Evolutionary conservation across 768 basidiomycete species (phyloP), one percentile per base, ranked within the genome.

Genomic region (Mycena alexandri): DNA sequence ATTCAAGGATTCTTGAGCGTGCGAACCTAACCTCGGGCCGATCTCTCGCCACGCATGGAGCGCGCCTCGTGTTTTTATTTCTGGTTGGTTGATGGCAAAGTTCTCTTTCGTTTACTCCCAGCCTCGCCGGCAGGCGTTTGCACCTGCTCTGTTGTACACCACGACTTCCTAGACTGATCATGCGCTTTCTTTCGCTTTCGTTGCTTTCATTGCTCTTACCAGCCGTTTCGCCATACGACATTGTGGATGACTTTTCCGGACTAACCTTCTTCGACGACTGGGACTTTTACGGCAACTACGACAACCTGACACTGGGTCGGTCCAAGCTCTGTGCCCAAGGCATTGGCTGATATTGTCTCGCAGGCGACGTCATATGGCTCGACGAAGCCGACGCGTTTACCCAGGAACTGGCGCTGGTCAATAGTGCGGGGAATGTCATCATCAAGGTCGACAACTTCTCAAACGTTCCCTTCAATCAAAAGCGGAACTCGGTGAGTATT

Each of bases 391-490:
- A 79, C 50, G 85, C 75, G 5, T 75, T 77, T 25, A 71, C 78
- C 14, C 77, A 84, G 53, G 67, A 79, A 10, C 79, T 90, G 16
- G 84, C 85, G 19, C 86, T 85, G 64, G 75, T 88, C 66, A 84
- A 86, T 63, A 69, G 71, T 60, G 79, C 82, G 3, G 84, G 86
- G 21, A 83, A 84, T 55, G 86, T 84, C 21, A 84, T 91, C 68
- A 80, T 91, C 65, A 84, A 83, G 66, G 90, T 90, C 17, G 90
- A 90, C 78, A 89, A 90, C 71, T 67, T 71, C 55, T 64, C 87
- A 13, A 82, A 83, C 50, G 84, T 93, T 1, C 77, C 81, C 17
- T 77, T 75, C 50, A 85, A 86, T 61, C 72, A 86, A 48, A 85
- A 86, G 70, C 80, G 90, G 24, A 86, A 89, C 69, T 85, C 92